A percentile compares a stretch with the other conserved stretches of the same genome.
phyloP scores from a whole-genome alignment of 306 rosid genomes.

The Trifolium repens region DNA sequence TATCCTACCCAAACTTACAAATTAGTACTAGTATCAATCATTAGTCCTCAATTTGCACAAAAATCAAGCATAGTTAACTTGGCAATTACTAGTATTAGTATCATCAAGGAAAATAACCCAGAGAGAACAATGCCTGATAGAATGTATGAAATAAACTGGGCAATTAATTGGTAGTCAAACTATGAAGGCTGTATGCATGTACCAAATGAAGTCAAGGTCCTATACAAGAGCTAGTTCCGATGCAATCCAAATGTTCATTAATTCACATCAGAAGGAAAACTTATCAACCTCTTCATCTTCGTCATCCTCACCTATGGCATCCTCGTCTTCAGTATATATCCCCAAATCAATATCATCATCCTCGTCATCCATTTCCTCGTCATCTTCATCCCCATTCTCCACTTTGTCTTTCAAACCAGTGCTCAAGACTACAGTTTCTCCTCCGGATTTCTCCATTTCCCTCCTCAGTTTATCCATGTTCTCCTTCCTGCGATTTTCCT shows the following conservation, averaged over 20 bases:
- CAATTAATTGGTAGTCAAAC: slow-evolving; percentile 24
- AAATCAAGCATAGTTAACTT: slow-evolving; percentile 3
- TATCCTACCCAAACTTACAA: not conserved
- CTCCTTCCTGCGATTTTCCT: slow-evolving; percentile 76
- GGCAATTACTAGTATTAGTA: slow-evolving; percentile 12
- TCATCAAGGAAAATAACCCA: slow-evolving; percentile 1
- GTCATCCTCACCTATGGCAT: slow-evolving; percentile 22
- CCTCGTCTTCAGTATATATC: slow-evolving; percentile 1
- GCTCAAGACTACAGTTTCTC: slow-evolving; percentile 58
- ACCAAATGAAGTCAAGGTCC: slow-evolving; percentile 32
- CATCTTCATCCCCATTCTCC: slow-evolving; percentile 15
- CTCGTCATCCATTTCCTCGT: slow-evolving; percentile 16
- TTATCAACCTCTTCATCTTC: slow-evolving; percentile 28
- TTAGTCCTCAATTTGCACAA: slow-evolving; percentile 9
- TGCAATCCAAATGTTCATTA: not conserved
- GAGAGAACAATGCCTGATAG: not conserved
- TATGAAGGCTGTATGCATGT: slow-evolving; percentile 21
- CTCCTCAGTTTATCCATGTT: slow-evolving; percentile 38
- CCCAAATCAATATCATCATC: slow-evolving; percentile 9
- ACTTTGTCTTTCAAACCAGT: slow-evolving; percentile 70
- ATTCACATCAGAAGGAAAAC: slow-evolving; percentile 23
- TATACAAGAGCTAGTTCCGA: slow-evolving; percentile 17
- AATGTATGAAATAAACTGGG: slow-evolving; percentile 1
- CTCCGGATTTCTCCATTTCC: slow-evolving; percentile 34
- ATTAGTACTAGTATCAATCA: not conserved